Percentiles rank a stretch among this genome's conserved stretches.
phyloP scores from a whole-genome alignment of 129 eudicot genomes.

The Pittosporum tobira region DNA sequence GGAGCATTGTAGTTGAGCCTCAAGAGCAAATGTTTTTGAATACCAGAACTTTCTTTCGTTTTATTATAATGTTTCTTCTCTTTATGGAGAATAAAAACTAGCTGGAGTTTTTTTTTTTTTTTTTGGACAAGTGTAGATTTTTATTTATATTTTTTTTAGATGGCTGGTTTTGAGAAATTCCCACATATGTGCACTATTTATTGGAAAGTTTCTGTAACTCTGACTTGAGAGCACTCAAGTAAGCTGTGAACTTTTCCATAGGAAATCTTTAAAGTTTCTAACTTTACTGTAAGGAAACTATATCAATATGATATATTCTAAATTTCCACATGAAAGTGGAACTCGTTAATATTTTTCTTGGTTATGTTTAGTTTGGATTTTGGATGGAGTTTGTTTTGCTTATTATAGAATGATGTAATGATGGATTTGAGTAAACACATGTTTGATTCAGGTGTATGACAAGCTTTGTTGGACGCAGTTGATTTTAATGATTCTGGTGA shows the following conservation, averaged over 20 bases:
- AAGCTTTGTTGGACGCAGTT: constrained; percentile 56
- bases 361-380: background rate
- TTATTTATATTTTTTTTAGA: too few species aligned
- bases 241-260: background rate
- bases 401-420: constrained; percentile 15
- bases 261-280: background rate
- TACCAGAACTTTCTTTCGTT: too few species aligned
- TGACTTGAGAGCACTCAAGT: background rate
- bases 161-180: background rate
- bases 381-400: constrained; percentile 8
- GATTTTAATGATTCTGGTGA: constrained; percentile 48
- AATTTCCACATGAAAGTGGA: background rate
- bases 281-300: background rate
- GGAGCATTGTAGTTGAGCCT: too few species aligned
- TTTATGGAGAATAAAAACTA: too few species aligned
- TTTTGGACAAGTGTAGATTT: too few species aligned
- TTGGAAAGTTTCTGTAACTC: background rate
- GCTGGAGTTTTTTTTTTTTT: too few species aligned
- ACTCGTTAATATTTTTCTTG: background rate
- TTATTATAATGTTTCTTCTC: too few species aligned
- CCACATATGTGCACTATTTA: background rate
- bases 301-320: background rate
- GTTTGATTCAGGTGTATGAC: constrained; percentile 60
- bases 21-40: too few species aligned
- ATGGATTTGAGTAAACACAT: constrained; percentile 33